phyloP scores from a whole-genome alignment of 768 basidiomycete genomes.

The Suillus paluster region DNA sequence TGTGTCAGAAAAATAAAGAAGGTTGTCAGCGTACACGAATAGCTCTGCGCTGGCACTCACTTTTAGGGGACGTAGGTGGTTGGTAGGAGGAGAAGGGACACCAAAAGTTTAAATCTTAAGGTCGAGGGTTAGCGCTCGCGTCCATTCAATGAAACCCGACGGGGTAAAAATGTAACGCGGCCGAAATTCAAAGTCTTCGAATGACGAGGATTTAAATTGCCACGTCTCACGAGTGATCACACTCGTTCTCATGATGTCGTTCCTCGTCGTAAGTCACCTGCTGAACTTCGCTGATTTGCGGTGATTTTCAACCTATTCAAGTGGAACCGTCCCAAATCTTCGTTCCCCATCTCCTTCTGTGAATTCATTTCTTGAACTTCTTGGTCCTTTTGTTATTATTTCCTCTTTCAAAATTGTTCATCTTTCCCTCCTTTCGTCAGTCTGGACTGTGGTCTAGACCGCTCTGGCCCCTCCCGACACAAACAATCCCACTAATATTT shows the following conservation, averaged over 20 bases:
- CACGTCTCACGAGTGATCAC: not conserved
- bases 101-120: not conserved
- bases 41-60: not conserved
- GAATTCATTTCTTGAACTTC: too few relatives aligned
- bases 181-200: not conserved
- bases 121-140: not conserved
- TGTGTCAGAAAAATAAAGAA: not conserved
- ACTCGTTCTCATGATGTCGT: not conserved
- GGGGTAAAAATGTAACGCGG: not conserved
- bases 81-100: not conserved
- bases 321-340: not conserved
- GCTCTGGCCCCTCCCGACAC: not conserved
- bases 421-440: too few relatives aligned
- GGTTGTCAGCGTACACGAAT: not conserved
- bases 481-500: too few relatives aligned
- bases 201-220: not conserved
- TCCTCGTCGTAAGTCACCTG: not conserved
- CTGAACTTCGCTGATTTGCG: not conserved
- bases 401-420: not conserved
- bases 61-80: not conserved
- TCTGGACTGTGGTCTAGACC: not conserved
- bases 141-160: slow-evolving; percentile 3
- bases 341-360: not conserved
- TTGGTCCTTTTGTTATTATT: not conserved
- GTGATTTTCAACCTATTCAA: slow-evolving; percentile 2